Conservation (phyloP, 768 basidiomycete genomes). For the Mrakia gelida region DNA sequence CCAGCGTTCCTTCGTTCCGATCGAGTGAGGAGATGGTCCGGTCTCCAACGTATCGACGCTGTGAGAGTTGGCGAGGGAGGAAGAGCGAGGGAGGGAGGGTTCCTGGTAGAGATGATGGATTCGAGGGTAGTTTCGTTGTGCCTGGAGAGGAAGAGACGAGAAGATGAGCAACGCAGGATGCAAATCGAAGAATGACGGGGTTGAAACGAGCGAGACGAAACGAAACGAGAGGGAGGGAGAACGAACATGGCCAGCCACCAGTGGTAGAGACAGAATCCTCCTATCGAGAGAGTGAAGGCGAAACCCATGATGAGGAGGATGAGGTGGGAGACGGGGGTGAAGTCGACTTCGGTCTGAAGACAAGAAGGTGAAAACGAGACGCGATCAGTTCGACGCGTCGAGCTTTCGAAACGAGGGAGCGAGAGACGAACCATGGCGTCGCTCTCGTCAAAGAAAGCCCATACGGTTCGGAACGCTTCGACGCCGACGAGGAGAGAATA, state of each 20-base stretch:
- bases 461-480: conserved; percentile 24
- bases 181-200: too few relatives aligned
- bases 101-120: background rate
- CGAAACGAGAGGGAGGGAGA: too few relatives aligned
- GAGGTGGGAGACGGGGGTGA: conserved; percentile 22
- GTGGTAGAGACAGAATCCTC: conserved; percentile 23
- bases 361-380: background rate
- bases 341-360: conserved; percentile 21
- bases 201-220: too few relatives aligned
- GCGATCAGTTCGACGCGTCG: too few relatives aligned
- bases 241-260: conserved; percentile 18
- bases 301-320: conserved; percentile 26
- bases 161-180: background rate
- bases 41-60: conserved; percentile 21
- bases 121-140: conserved; percentile 30
- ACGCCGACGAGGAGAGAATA: conserved; percentile 8
- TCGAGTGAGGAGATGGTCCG: conserved; percentile 21
- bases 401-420: background rate
- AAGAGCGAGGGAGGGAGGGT: conserved; percentile 18
- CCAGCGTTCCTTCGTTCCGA: conserved; percentile 11
- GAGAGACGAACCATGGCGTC: conserved; percentile 16
- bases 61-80: conserved; percentile 1
- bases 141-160: background rate
- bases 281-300: conserved; percentile 25
- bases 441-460: conserved; percentile 15